Percentiles rank a stretch among this genome's conserved stretches.
These are phyloP conservation scores for Solanum chaucha DNA, from an alignment of 257 asterid genomes.

Conservation along the genomic window DNA sequence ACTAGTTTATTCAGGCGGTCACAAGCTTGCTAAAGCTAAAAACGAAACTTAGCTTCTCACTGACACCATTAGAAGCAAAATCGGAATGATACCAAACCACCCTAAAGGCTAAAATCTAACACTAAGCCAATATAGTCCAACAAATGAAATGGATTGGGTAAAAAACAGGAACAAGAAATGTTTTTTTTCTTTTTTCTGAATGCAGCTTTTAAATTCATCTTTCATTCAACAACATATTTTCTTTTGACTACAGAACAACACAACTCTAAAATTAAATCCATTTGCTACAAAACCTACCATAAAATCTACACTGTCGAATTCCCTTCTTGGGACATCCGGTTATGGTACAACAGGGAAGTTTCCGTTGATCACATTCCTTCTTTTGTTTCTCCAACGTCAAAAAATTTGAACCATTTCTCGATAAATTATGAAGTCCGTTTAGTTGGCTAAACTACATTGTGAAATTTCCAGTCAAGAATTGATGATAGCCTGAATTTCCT, in stretches of 20 bases:
- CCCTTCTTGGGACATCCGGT: neutral
- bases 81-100: no score
- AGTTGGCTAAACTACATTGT: neutral
- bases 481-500: conserved; percentile 67
- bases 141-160: neutral
- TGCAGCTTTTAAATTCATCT: neutral
- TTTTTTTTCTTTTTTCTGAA: neutral
- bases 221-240: neutral
- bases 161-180: neutral
- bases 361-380: neutral
- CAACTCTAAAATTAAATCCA: neutral
- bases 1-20: no score
- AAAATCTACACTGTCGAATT: neutral
- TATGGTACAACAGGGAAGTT: neutral
- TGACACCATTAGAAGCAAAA: no score
- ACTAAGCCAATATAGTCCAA: neutral
- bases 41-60: no score
- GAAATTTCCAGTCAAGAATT: conserved; percentile 4
- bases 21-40: no score
- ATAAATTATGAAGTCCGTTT: neutral
- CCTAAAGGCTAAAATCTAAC: no score
- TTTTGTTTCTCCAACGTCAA: neutral
- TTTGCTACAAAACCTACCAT: neutral
- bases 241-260: neutral
- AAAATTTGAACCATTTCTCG: neutral